These are phyloP conservation scores for Tolypocladium ophioglossoides DNA, from an alignment of 2,329 filamentous ascomycete species.

Conservation along the genomic window DNA sequence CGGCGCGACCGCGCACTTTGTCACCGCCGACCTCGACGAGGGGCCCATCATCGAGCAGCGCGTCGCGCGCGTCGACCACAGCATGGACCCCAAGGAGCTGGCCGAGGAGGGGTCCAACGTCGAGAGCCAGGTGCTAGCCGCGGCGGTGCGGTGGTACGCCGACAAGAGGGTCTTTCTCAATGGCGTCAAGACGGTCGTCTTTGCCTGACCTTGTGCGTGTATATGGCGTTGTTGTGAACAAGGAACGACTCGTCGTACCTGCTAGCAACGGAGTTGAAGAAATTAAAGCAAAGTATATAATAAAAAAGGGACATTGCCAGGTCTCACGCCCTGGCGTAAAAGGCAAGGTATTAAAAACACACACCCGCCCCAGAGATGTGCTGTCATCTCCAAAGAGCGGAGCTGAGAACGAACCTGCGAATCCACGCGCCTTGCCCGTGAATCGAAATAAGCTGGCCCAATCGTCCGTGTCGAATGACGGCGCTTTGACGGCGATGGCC, in stretches of 20 bases:
- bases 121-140: constrained; percentile 71
- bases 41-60: constrained; percentile 84
- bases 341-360: too few relatives aligned
- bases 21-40: constrained; percentile 76
- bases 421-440: too few relatives aligned
- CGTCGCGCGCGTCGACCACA: constrained; percentile 66
- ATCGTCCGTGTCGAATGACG: background rate
- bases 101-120: constrained; percentile 75
- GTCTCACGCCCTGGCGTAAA: too few relatives aligned
- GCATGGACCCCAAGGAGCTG: constrained; percentile 63
- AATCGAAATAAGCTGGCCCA: background rate
- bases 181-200: constrained; percentile 71
- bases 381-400: background rate
- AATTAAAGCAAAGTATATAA: too few relatives aligned
- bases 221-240: background rate
- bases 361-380: too few relatives aligned
- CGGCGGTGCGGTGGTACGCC: constrained; percentile 75
- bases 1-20: constrained; percentile 76
- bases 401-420: background rate
- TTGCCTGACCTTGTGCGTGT: constrained; percentile 21
- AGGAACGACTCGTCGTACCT: background rate
- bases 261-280: background rate
- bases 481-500: background rate
- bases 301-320: too few relatives aligned
- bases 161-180: constrained; percentile 71